These are phyloP conservation scores for Populus ilicifolia DNA, from an alignment of 345 rosid genomes.

Conservation along the genomic window DNA sequence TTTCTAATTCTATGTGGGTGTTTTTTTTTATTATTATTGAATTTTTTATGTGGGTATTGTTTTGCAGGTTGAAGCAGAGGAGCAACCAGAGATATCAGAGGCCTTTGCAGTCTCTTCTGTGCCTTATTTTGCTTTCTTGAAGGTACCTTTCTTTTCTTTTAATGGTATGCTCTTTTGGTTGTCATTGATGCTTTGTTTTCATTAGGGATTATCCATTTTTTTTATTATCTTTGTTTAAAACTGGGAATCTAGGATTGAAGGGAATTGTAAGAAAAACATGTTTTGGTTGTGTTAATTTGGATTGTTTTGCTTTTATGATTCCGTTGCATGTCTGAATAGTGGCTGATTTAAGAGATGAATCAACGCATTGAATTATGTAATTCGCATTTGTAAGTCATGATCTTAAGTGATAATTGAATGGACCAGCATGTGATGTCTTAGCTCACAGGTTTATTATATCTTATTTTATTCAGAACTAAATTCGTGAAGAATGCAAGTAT, in stretches of 20 bases:
- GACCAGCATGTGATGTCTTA: background rate
- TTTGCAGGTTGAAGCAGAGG: conserved; percentile 92
- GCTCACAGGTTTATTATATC: background rate
- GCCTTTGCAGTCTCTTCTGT: conserved; percentile 80
- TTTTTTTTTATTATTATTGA: background rate
- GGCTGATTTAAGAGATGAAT: background rate
- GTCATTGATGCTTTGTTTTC: background rate
- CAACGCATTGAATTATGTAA: background rate
- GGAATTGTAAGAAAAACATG: background rate
- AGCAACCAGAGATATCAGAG: conserved; percentile 87
- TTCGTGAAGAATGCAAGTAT: too few species aligned
- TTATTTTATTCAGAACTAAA: too few species aligned
- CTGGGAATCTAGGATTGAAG: background rate
- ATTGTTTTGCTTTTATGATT: background rate
- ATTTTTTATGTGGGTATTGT: conserved; percentile 1
- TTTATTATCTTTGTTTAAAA: too few species aligned
- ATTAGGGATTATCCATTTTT: background rate
- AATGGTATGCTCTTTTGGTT: background rate
- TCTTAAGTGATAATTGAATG: background rate
- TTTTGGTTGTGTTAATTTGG: background rate
- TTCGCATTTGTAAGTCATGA: background rate
- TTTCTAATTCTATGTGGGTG: background rate
- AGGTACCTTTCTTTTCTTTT: conserved; percentile 38
- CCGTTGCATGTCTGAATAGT: background rate
- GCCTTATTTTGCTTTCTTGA: conserved; percentile 81